Conservation (phyloP, 1,284 basidiomycete species). For the Xerocomus minutiporus region DNA sequence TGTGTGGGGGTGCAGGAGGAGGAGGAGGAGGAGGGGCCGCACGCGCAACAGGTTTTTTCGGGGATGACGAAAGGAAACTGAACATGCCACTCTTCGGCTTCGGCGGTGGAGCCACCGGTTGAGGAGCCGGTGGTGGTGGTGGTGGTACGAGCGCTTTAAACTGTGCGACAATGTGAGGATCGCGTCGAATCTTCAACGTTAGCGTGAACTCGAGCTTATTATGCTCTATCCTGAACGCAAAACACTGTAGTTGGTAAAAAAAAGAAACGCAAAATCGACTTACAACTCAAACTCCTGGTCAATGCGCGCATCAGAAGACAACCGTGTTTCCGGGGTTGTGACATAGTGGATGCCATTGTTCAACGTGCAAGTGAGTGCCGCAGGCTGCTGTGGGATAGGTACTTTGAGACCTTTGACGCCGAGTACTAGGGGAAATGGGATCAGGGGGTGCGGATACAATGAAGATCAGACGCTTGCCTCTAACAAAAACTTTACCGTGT, state of each 20-base stretch:
- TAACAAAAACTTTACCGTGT: constrained; percentile 91
- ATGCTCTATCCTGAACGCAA: constrained; percentile 64
- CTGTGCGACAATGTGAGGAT: constrained; percentile 74
- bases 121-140: constrained; percentile 38
- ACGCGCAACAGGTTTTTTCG: constrained; percentile 58
- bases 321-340: constrained; percentile 76
- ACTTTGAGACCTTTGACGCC: constrained; percentile 69
- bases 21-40: constrained; percentile 37
- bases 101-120: constrained; percentile 40
- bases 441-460: neutral
- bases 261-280: constrained; percentile 30
- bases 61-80: constrained; percentile 71
- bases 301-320: constrained; percentile 65
- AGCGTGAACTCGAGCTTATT: constrained; percentile 89
- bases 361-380: constrained; percentile 81
- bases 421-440: constrained; percentile 51
- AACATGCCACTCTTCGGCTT: constrained; percentile 62
- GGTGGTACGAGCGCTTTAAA: constrained; percentile 53
- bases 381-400: constrained; percentile 71
- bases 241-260: neutral
- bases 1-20: constrained; percentile 30
- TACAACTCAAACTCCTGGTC: constrained; percentile 94
- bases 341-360: constrained; percentile 98
- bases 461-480: constrained; percentile 47
- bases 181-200: constrained; percentile 76